Conservation (phyloP, 2,329 filamentous ascomycete species). For the Fusarium scirpi region DNA sequence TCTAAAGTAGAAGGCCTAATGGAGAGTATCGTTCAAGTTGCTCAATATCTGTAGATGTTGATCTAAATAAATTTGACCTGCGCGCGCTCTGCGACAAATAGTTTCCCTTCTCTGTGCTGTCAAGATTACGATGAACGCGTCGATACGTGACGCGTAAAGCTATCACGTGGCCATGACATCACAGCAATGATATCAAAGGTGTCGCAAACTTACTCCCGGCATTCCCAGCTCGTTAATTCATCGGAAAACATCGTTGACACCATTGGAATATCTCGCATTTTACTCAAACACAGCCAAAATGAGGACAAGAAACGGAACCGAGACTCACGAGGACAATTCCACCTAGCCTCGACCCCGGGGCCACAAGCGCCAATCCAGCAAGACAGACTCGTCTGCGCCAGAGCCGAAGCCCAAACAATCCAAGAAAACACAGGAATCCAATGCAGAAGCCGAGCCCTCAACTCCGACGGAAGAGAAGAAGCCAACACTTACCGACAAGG, state of each 20-base stretch:
- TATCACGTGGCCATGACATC: neutral
- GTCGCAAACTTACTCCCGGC: neutral
- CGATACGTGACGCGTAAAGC: neutral
- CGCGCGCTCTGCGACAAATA: neutral
- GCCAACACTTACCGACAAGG: slow-evolving; percentile 12
- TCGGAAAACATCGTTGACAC: neutral
- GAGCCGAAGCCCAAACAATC: slow-evolving; percentile 14
- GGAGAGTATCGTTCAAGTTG: too few species aligned
- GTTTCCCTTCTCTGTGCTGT: neutral
- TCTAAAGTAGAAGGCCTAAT: fast-evolving
- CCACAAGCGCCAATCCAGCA: slow-evolving; percentile 12
- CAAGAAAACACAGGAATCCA: neutral
- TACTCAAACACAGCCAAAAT: neutral
- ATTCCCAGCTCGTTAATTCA: neutral
- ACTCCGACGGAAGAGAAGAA: neutral
- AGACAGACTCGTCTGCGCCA: neutral
- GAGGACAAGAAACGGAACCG: slow-evolving; percentile 15
- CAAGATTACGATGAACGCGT: neutral
- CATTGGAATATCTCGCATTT: fast-evolving
- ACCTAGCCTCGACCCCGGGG: neutral
- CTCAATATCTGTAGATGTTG: too few species aligned
- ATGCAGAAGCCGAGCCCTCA: neutral
- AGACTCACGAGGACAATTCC: neutral
- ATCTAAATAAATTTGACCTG: neutral
- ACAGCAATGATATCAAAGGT: neutral